A percentile compares a stretch with the other conserved stretches of the same genome.
phyloP scores from a whole-genome alignment of 768 basidiomycete species.

The Lenzites betulinus region DNA sequence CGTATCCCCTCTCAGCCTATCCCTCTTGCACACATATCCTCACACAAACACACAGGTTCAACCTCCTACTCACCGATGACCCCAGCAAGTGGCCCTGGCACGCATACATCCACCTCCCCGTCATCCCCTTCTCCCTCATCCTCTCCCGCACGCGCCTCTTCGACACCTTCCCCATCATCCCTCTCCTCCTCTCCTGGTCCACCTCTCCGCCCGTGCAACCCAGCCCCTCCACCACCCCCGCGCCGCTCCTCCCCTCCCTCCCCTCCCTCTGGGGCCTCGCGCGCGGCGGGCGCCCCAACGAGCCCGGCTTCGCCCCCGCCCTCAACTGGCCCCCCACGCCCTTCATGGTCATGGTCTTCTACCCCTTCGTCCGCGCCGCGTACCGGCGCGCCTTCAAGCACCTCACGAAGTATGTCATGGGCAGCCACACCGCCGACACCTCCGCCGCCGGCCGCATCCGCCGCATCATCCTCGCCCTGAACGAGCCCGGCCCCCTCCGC shows the following conservation, averaged over 20 bases:
- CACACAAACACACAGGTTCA: slow-evolving; percentile 59
- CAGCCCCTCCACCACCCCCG: slow-evolving; percentile 18
- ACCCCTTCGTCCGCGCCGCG: slow-evolving; percentile 29
- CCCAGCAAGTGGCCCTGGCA: slow-evolving; percentile 75
- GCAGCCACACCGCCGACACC: slow-evolving; percentile 5
- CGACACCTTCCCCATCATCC: slow-evolving; percentile 32
- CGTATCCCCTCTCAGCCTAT: slow-evolving; percentile 26
- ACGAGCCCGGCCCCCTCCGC: slow-evolving; percentile 26
- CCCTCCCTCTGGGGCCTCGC: neutral
- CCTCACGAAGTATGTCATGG: slow-evolving; percentile 29
- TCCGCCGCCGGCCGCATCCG: slow-evolving; percentile 12
- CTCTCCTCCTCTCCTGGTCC: slow-evolving; percentile 37
- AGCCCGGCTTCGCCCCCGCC: slow-evolving; percentile 10
- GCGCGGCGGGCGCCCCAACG: neutral
- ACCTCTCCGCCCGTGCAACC: slow-evolving; percentile 26
- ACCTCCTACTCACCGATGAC: slow-evolving; percentile 65
- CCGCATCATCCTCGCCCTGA: slow-evolving; percentile 27
- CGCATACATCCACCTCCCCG: slow-evolving; percentile 72
- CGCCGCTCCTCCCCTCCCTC: slow-evolving; percentile 30
- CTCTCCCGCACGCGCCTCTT: slow-evolving; percentile 47
- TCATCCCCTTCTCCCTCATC: slow-evolving; percentile 69
- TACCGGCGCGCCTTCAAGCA: slow-evolving; percentile 27
- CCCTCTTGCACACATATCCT: neutral
- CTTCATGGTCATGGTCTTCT: slow-evolving; percentile 30
- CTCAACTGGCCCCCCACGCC: slow-evolving; percentile 39